Percentiles rank a stretch among this genome's conserved stretches.
phyloP scores from a whole-genome alignment of 805 yeast genomes.

The Saccharomycopsis fodiens region DNA sequence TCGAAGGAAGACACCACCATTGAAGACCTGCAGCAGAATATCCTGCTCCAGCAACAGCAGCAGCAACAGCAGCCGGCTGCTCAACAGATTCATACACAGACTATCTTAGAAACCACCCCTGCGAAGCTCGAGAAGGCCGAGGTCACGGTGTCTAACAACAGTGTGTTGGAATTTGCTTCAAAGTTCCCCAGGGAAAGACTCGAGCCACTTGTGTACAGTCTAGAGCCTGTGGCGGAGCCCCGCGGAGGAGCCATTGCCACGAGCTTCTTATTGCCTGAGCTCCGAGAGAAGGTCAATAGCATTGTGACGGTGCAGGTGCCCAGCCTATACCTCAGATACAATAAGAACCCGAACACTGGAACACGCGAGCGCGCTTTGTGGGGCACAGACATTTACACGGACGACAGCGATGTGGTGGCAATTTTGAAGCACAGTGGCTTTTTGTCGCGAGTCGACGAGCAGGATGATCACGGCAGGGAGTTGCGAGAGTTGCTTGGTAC shows the following conservation, averaged over 20 bases:
- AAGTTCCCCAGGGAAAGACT: slow-evolving; percentile 39
- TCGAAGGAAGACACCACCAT: slow-evolving; percentile 8
- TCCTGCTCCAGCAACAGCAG: too few species aligned
- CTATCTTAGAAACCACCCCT: neutral
- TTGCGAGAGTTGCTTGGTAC: slow-evolving; percentile 25
- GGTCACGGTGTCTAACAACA: slow-evolving; percentile 31
- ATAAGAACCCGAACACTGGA: slow-evolving; percentile 14
- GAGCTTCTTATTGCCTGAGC: slow-evolving; percentile 26
- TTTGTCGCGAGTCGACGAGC: slow-evolving; percentile 30
- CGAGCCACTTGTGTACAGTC: slow-evolving; percentile 52
- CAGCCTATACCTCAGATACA: slow-evolving; percentile 22
- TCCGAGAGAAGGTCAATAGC: slow-evolving; percentile 36
- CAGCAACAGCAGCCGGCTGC: neutral
- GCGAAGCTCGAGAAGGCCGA: slow-evolving; percentile 22
- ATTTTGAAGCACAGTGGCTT: slow-evolving; percentile 72
- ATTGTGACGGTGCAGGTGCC: slow-evolving; percentile 27
- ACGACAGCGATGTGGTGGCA: slow-evolving; percentile 80
- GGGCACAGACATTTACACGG: slow-evolving; percentile 93
- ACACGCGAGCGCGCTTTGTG: slow-evolving; percentile 36
- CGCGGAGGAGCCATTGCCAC: neutral
- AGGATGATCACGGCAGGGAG: slow-evolving; percentile 27
- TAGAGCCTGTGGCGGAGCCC: slow-evolving; percentile 28
- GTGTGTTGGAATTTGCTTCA: slow-evolving; percentile 33
- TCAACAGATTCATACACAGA: neutral
- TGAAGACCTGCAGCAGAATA: neutral